Percentiles rank a stretch among this genome's conserved stretches.
phyloP scores from a whole-genome alignment of 805 yeast genomes.

The Metschnikowia kofuensis region DNA sequence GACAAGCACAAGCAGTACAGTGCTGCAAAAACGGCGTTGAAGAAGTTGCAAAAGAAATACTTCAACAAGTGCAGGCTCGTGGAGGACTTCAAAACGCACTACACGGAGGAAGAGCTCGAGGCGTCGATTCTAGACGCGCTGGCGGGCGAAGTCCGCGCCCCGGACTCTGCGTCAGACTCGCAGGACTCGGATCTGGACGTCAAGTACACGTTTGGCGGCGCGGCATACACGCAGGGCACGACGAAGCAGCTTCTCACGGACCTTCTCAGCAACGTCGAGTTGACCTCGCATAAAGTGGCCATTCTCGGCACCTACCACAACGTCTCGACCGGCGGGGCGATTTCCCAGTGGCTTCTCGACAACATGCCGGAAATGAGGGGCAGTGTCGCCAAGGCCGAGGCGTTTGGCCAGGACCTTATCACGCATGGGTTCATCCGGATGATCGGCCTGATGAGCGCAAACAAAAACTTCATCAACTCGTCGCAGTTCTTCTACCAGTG shows the following conservation, averaged over 20 bases:
- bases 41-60: slow-evolving; percentile 61
- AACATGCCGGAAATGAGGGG: slow-evolving; percentile 42
- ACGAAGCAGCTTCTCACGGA: slow-evolving; percentile 36
- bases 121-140: slow-evolving; percentile 16
- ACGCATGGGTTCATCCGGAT: slow-evolving; percentile 58
- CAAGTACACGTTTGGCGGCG: slow-evolving; percentile 32
- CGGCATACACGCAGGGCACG: slow-evolving; percentile 26
- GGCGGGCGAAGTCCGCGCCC: slow-evolving; percentile 3
- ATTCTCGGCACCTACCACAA: slow-evolving; percentile 66
- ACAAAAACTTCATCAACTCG: slow-evolving; percentile 64
- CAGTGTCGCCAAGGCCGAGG: slow-evolving; percentile 59
- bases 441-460: slow-evolving; percentile 55
- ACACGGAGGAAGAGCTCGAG: slow-evolving; percentile 42
- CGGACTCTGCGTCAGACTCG: slow-evolving; percentile 14
- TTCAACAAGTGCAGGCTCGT: slow-evolving; percentile 73
- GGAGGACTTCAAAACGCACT: slow-evolving; percentile 58
- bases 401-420: slow-evolving; percentile 70
- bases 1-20: slow-evolving; percentile 53
- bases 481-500: slow-evolving; percentile 77
- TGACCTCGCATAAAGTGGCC: slow-evolving; percentile 56
- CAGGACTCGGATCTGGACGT: slow-evolving; percentile 19
- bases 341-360: slow-evolving; percentile 57
- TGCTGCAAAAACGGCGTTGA: slow-evolving; percentile 45
- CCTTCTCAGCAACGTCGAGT: slow-evolving; percentile 43
- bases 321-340: slow-evolving; percentile 58